These are phyloP conservation scores for Linum usitatissimum DNA, from an alignment of 345 rosid genomes.

Conservation along the genomic window DNA sequence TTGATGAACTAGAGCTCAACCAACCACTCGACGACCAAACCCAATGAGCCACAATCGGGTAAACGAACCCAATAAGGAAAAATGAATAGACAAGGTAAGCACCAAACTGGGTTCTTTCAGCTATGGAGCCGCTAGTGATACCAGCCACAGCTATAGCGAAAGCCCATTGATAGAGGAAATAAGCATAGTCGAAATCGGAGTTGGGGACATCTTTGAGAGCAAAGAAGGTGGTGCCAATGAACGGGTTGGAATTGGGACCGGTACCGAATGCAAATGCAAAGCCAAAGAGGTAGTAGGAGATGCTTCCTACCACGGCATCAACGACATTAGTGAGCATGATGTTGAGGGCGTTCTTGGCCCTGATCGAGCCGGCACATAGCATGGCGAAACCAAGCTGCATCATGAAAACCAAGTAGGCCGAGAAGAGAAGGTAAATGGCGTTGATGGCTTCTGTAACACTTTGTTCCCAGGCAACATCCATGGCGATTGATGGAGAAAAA, in stretches of 20 bases:
- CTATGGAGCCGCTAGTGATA: slow-evolving; percentile 61
- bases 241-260: slow-evolving; percentile 35
- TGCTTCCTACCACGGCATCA: slow-evolving; percentile 61
- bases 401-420: slow-evolving; percentile 45
- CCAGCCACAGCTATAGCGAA: slow-evolving; percentile 61
- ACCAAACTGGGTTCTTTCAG: slow-evolving; percentile 65
- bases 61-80: slow-evolving; percentile 52
- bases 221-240: slow-evolving; percentile 42
- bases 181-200: slow-evolving; percentile 32
- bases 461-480: slow-evolving; percentile 48
- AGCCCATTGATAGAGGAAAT: slow-evolving; percentile 62
- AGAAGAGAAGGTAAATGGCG: slow-evolving; percentile 51
- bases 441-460: slow-evolving; percentile 45
- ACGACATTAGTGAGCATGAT: slow-evolving; percentile 64
- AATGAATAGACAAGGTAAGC: slow-evolving; percentile 54
- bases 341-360: slow-evolving; percentile 60
- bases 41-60: slow-evolving; percentile 53
- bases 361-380: slow-evolving; percentile 66
- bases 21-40: slow-evolving; percentile 60
- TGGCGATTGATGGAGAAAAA: slow-evolving; percentile 3
- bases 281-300: slow-evolving; percentile 58
- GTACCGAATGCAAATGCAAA: slow-evolving; percentile 66
- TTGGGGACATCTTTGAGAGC: slow-evolving; percentile 38
- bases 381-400: slow-evolving; percentile 77
- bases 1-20: slow-evolving; percentile 39